Percentiles rank a stretch among this genome's conserved stretches.
These are phyloP conservation scores for Diaporthe citrichinensis DNA, from an alignment of 2,329 filamentous ascomycete species.

Conservation along the genomic window DNA sequence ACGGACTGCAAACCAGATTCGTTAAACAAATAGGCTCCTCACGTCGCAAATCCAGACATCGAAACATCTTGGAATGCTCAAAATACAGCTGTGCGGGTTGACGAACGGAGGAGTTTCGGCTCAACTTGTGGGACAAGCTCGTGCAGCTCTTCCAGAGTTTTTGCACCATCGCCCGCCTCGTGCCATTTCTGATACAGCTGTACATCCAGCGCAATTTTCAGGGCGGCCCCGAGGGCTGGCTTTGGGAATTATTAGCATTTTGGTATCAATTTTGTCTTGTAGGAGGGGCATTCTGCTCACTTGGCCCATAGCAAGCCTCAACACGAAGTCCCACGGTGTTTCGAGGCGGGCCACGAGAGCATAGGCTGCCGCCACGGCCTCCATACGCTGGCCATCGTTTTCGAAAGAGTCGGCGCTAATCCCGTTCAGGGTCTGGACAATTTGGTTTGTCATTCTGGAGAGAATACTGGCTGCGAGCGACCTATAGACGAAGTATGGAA, in stretches of 20 bases:
- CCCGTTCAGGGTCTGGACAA: conserved; percentile 25
- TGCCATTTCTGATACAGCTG: conserved; percentile 46
- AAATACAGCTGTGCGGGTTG: not conserved
- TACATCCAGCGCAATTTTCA: conserved; percentile 44
- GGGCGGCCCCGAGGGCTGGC: conserved; percentile 44
- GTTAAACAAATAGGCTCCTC: not conserved
- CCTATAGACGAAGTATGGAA: not conserved
- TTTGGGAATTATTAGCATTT: conserved; percentile 7
- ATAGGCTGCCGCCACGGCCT: conserved; percentile 27
- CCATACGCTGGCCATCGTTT: conserved; percentile 17
- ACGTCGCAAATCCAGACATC: not conserved
- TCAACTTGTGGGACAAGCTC: conserved; percentile 39
- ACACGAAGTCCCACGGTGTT: conserved; percentile 22
- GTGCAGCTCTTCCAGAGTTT: conserved; percentile 33
- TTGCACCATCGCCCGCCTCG: conserved; percentile 40
- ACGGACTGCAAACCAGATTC: conserved; percentile 36
- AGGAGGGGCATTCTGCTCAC: not conserved
- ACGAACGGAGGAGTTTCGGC: conserved; percentile 41
- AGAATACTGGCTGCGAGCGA: conserved; percentile 3
- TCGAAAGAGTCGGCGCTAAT: conserved; percentile 22
- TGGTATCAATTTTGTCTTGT: not conserved
- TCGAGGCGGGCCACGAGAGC: conserved; percentile 27
- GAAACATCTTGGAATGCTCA: too few relatives aligned
- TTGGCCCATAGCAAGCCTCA: conserved; percentile 27
- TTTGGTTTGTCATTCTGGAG: conserved; percentile 11